Conservation (phyloP, 2,329 filamentous ascomycete genomes). For the Xylaria sp. region DNA sequence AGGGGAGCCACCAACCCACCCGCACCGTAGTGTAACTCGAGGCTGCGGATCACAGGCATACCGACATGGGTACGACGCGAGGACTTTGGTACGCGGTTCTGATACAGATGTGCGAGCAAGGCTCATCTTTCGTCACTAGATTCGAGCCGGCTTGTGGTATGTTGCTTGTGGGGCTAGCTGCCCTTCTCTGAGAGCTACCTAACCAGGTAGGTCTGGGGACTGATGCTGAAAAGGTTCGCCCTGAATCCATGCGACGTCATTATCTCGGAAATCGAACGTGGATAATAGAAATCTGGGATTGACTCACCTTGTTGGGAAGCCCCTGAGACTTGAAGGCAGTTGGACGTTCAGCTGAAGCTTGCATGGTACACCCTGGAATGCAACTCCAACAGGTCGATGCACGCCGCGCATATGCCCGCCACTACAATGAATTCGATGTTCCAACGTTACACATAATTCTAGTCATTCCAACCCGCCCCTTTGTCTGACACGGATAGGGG, state of each 20-base stretch:
- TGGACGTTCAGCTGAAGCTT: background rate
- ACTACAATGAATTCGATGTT: conserved; percentile 2
- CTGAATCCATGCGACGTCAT: background rate
- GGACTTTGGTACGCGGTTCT: background rate
- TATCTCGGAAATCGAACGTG: background rate
- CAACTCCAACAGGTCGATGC: conserved; percentile 10
- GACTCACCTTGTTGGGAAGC: background rate
- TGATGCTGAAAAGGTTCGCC: no score
- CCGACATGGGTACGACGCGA: background rate
- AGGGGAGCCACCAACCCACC: conserved; percentile 7
- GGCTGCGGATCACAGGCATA: conserved; percentile 11
- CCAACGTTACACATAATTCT: conserved; percentile 28
- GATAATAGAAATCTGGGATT: background rate
- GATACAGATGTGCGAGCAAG: background rate
- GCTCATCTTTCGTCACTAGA: background rate
- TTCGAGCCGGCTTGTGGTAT: background rate
- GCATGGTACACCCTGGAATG: conserved; percentile 10
- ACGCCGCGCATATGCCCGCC: conserved; percentile 5
- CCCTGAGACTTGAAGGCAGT: background rate
- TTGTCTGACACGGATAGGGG: conserved; percentile 17
- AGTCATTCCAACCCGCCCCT: conserved; percentile 19
- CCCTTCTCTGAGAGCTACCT: background rate
- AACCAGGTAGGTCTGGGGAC: background rate
- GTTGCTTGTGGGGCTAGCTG: background rate
- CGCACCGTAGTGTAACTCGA: conserved; percentile 4